Evolutionary conservation across 257 asterid genomes (phyloP).

Genomic region (Solanum bukasovii): DNA sequence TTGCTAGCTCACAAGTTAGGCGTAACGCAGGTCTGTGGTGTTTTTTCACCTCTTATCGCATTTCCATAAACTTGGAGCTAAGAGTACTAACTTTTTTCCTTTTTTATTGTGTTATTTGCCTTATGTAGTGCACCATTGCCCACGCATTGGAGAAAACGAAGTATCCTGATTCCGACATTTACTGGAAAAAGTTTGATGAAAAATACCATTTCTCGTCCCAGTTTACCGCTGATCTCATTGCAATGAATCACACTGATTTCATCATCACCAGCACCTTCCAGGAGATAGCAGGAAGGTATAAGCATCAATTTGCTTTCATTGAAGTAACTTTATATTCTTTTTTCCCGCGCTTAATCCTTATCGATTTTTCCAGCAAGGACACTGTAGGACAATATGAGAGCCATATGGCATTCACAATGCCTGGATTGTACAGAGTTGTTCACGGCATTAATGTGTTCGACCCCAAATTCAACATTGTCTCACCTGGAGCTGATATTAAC

Average conservation of each 20-base stretch:
- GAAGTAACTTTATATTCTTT: not conserved
- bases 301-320: not conserved
- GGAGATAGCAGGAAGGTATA: constrained; percentile 96
- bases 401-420: constrained; percentile 97
- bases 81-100: not conserved
- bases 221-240: constrained; percentile 90
- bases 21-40: constrained; percentile 55
- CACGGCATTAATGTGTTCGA: constrained; percentile 92
- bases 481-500: constrained; percentile 81
- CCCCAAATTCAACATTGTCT: constrained; percentile 93
- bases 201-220: constrained; percentile 96
- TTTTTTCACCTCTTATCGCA: not conserved
- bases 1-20: constrained; percentile 87
- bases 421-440: constrained; percentile 87
- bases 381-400: constrained; percentile 95
- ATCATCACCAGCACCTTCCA: constrained; percentile 97
- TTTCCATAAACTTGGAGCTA: not conserved
- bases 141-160: constrained; percentile 15
- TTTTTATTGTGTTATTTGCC: not conserved
- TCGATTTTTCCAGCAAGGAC: constrained; percentile 53
- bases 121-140: constrained; percentile 5
- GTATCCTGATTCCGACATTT: constrained; percentile 10
- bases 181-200: constrained; percentile 35
- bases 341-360: not conserved
- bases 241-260: constrained; percentile 97